A percentile compares a stretch with the other conserved stretches of the same genome.
Evolutionary conservation across 2,329 filamentous ascomycete species (phyloP).

Genomic region (Penicillium sp.): DNA sequence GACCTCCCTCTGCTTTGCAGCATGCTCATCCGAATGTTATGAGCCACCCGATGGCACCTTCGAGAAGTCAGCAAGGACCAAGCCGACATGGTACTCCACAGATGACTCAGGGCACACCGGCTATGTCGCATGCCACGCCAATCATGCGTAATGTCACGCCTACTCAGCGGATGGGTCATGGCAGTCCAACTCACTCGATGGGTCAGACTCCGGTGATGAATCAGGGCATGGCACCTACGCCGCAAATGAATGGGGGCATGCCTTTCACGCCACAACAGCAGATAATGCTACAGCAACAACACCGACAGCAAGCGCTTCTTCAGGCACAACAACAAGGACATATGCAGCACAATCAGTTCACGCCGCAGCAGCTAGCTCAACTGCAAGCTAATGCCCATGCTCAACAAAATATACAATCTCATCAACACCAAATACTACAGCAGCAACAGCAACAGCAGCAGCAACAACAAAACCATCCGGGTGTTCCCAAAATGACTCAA

Average conservation of each 20-base stretch:
- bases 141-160: conserved; percentile 49
- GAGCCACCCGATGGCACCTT: conserved; percentile 46
- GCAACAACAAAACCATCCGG: conserved; percentile 20
- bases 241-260: conserved; percentile 38
- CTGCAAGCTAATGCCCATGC: conserved; percentile 46
- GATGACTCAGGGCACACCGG: conserved; percentile 47
- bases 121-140: conserved; percentile 48
- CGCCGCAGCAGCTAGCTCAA: conserved; percentile 43
- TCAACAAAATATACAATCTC: conserved; percentile 46
- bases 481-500: conserved; percentile 20
- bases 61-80: conserved; percentile 46
- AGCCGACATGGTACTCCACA: conserved; percentile 50
- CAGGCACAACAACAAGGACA: conserved; percentile 40
- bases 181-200: conserved; percentile 45
- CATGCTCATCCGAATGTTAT: conserved; percentile 48
- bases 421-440: conserved; percentile 39
- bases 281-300: conserved; percentile 37
- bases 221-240: conserved; percentile 41
- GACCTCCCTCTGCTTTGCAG: conserved; percentile 47
- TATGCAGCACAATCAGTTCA: conserved; percentile 36
- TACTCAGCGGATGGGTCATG: conserved; percentile 47
- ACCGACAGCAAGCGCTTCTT: conserved; percentile 40
- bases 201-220: conserved; percentile 47
- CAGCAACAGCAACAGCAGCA: conserved; percentile 33
- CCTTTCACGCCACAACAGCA: conserved; percentile 40